Base-by-base conservation (phyloP, 1,139 yeast species). In the Meyerozyma smithsonii region DNA sequence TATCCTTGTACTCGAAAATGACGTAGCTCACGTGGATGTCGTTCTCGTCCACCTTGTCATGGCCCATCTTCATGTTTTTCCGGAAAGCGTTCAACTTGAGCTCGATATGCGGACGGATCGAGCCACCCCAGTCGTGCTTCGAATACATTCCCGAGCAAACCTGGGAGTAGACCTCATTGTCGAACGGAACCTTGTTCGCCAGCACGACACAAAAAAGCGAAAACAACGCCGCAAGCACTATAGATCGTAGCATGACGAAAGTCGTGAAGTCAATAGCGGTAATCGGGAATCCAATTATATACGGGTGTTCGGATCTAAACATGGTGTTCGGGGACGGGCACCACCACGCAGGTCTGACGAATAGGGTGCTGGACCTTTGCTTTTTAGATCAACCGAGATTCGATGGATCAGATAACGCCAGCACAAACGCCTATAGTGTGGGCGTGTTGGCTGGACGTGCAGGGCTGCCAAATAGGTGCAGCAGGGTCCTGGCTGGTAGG, bases 101-200 rank as follows among this genome's bases (percentile, higher is more conserved):
- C 8, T 72, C 69, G 42, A 84, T 81, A 49, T 73, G 80, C 8
- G 94, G 90, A 42, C 72, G 77, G 10, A 64, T 59, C 28, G 76
- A 71, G 33, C 97, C 97, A 37, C 88, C 85, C 92, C 95, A 87
- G 57, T 90, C 96, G 37, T 79, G 72, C 52, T 82, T 84, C 40
- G 92, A 77, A 62, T 90, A 92, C 77, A 92, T 81, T 32, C 98
- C 98, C 8, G 90, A 75, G 61, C 98, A 92, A 21, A 79, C 79
- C 55, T 86, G 94, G 16, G 83, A 70, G 37, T 59, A 52, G 28
- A 61, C 52, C 7, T 60, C 58, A 12, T 72, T 61, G 39, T 75
- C 73, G 46, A 84, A 67, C 20, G 54, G 52, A 38, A 72, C 81
- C 47, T 64, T 63, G 50, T 80, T 79, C 35, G 81, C 82, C 20